Percentiles rank a stretch among this genome's conserved stretches.
Conservation (phyloP, 306 rosid genomes). For the Vachellia pachyceras region DNA sequence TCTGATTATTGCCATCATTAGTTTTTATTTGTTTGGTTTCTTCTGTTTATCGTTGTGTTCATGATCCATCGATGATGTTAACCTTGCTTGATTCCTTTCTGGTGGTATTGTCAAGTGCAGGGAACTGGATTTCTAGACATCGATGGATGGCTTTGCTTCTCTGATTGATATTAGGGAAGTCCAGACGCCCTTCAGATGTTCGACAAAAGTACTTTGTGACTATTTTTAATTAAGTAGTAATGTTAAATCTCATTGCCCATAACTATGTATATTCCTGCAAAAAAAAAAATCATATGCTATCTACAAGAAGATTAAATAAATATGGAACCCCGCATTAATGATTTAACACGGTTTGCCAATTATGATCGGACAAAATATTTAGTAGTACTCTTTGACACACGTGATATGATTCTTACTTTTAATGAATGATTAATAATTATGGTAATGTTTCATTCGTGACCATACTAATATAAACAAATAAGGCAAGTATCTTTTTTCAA, state of each 20-base stretch:
- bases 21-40: not conserved
- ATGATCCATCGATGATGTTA: not conserved
- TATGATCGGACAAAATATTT: too few species aligned
- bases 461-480: too few species aligned
- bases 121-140: not conserved
- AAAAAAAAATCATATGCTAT: too few species aligned
- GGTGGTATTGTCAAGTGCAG: not conserved
- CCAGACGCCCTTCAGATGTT: not conserved
- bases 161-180: not conserved
- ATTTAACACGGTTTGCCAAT: too few species aligned
- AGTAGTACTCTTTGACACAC: too few species aligned
- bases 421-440: too few species aligned
- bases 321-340: too few species aligned
- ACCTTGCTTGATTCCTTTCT: not conserved
- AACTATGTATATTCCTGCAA: not conserved
- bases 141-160: not conserved
- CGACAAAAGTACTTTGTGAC: not conserved
- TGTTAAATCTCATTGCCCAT: not conserved
- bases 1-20: not conserved
- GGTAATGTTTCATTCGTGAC: too few species aligned
- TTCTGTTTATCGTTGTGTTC: not conserved
- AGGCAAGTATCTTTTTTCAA: too few species aligned
- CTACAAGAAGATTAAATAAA: too few species aligned
- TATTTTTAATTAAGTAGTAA: not conserved
- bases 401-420: too few species aligned